Conservation (phyloP, 306 rosid species). For the Prunus mume region DNA sequence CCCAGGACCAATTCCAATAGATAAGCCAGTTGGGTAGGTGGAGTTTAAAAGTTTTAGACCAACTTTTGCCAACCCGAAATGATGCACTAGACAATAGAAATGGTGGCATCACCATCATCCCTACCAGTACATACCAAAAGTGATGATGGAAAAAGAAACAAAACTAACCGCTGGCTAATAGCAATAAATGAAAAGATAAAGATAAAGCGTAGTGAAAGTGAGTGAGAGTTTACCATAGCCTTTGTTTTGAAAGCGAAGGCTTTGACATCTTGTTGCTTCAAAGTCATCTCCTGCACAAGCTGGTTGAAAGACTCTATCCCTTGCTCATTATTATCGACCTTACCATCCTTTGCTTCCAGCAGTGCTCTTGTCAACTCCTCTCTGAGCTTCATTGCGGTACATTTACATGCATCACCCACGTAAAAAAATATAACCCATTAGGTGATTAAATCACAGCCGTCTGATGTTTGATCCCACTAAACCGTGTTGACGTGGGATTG, state of each 20-base stretch:
- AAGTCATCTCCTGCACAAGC: conserved; percentile 68
- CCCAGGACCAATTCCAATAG: not conserved
- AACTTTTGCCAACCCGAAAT: conserved; percentile 13
- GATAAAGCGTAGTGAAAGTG: not conserved
- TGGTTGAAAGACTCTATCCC: conserved; percentile 70
- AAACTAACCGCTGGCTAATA: not conserved
- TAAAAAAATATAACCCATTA: conserved; percentile 12
- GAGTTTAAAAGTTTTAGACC: not conserved
- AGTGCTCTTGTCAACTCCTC: conserved; percentile 77
- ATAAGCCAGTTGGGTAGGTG: conserved; percentile 4
- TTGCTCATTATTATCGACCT: conserved; percentile 32
- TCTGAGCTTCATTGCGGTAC: conserved; percentile 57
- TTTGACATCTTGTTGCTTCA: conserved; percentile 58
- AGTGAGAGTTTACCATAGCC: conserved; percentile 58
- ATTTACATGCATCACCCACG: conserved; percentile 31
- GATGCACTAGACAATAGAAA: not conserved
- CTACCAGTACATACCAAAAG: not conserved
- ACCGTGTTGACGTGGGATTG: conserved; percentile 12
- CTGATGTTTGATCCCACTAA: not conserved
- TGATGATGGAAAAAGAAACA: not conserved
- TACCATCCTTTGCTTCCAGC: conserved; percentile 54
- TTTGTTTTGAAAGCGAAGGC: conserved; percentile 85
- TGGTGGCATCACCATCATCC: not conserved
- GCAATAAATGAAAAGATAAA: not conserved
- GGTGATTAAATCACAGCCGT: not conserved